Evolutionary conservation across 2,329 filamentous ascomycete genomes (phyloP).

Genomic region (Ceratocystis colombiana): DNA sequence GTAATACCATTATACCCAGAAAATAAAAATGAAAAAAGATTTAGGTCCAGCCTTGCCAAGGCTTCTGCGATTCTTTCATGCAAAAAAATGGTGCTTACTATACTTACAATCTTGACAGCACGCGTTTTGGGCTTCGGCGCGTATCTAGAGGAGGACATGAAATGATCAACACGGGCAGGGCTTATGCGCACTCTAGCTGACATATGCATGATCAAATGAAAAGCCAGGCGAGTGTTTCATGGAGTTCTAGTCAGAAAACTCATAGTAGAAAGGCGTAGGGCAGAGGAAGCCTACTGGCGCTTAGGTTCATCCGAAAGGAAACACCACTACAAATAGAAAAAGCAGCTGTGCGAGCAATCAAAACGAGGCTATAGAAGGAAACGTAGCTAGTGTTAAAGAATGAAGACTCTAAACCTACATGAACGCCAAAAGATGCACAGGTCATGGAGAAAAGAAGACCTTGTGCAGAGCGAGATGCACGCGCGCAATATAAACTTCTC

Average conservation of each 20-base stretch:
- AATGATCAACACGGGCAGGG: neutral
- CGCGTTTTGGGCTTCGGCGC: neutral
- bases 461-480: no score
- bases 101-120: neutral
- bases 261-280: no score
- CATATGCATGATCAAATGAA: neutral
- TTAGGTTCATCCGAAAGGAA: neutral
- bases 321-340: neutral
- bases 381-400: neutral
- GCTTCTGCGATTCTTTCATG: neutral
- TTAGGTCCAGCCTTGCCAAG: neutral
- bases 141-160: neutral
- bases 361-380: neutral
- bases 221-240: neutral
- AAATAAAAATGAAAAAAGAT: neutral
- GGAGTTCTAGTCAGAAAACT: neutral
- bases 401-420: no score
- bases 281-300: neutral
- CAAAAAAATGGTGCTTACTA: neutral
- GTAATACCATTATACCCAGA: constrained; percentile 7
- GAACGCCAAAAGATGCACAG: no score
- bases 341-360: neutral
- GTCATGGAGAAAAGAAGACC: no score
- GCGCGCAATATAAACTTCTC: no score
- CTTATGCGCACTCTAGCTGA: neutral